Conservation (phyloP, 208 protist genomes). For the Lotmaria passim region DNA sequence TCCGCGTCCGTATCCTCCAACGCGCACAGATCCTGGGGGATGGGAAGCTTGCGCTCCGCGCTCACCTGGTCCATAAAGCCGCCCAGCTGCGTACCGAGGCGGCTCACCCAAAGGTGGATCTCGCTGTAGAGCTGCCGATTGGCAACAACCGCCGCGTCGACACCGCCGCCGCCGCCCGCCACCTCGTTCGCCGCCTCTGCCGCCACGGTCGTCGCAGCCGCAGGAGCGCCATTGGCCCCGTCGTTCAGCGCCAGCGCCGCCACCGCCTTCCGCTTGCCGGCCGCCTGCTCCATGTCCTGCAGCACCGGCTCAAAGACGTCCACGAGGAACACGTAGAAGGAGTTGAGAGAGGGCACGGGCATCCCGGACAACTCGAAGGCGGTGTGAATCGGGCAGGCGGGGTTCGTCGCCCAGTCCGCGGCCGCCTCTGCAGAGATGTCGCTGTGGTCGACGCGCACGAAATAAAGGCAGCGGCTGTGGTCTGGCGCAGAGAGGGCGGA, state of each 20-base stretch:
- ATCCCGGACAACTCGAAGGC: conserved; percentile 84
- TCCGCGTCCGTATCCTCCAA: conserved; percentile 82
- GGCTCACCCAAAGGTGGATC: conserved; percentile 84
- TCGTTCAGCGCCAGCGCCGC: conserved; percentile 23
- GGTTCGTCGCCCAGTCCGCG: conserved; percentile 67
- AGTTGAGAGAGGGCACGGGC: conserved; percentile 80
- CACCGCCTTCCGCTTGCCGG: conserved; percentile 35
- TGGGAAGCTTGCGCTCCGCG: conserved; percentile 90
- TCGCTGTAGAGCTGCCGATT: conserved; percentile 86
- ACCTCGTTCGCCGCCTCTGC: neutral
- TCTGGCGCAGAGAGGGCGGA: conserved; percentile 74
- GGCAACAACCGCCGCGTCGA: conserved; percentile 25
- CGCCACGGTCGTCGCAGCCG: neutral
- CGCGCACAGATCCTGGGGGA: conserved; percentile 73
- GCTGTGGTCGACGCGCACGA: conserved; percentile 63
- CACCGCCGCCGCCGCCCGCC: neutral
- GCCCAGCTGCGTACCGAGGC: conserved; percentile 87
- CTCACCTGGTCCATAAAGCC: conserved; percentile 90
- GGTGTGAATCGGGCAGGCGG: conserved; percentile 60
- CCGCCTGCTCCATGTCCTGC: conserved; percentile 60
- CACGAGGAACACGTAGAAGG: conserved; percentile 79
- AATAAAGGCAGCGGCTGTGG: conserved; percentile 86
- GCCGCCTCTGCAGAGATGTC: conserved; percentile 65
- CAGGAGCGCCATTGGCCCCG: conserved; percentile 1
- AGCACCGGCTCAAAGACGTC: conserved; percentile 85